Conservation (phyloP, 257 asterid species). For the Echium plantagineum region DNA sequence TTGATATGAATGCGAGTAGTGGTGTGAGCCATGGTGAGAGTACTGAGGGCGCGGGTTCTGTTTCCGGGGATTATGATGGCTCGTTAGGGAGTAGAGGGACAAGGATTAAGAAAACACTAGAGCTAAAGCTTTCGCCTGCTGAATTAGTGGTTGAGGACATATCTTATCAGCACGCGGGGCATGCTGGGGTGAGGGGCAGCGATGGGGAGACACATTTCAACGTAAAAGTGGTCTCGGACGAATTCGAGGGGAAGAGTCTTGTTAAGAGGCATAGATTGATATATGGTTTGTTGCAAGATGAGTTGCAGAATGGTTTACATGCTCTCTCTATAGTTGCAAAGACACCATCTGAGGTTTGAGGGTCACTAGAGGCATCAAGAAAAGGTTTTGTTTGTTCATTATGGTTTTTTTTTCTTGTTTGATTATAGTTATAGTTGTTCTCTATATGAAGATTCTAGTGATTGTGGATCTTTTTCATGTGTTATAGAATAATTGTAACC, state of each 20-base stretch:
- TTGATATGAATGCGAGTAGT: conserved; percentile 2
- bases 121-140: conserved; percentile 39
- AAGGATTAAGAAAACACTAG: conserved; percentile 49
- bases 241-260: conserved; percentile 84
- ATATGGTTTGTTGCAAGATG: conserved; percentile 67
- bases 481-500: no score
- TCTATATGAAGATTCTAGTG: no score
- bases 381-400: not conserved
- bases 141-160: conserved; percentile 60
- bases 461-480: not conserved
- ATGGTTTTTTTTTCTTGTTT: no score
- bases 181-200: conserved; percentile 57
- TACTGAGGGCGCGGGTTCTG: conserved; percentile 5
- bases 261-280: conserved; percentile 83
- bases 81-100: conserved; percentile 45
- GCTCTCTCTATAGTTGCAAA: conserved; percentile 71
- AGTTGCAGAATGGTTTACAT: conserved; percentile 61
- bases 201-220: conserved; percentile 86
- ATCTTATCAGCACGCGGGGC: conserved; percentile 86
- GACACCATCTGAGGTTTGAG: conserved; percentile 49
- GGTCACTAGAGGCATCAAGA: not conserved
- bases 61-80: conserved; percentile 15
- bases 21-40: conserved; percentile 15
- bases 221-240: conserved; percentile 52
- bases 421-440: not conserved